Percentiles rank a stretch among this genome's conserved stretches.
These are phyloP conservation scores for Paramarasmius palmivorus DNA, from an alignment of 1,284 basidiomycete genomes.

Conservation along the genomic window DNA sequence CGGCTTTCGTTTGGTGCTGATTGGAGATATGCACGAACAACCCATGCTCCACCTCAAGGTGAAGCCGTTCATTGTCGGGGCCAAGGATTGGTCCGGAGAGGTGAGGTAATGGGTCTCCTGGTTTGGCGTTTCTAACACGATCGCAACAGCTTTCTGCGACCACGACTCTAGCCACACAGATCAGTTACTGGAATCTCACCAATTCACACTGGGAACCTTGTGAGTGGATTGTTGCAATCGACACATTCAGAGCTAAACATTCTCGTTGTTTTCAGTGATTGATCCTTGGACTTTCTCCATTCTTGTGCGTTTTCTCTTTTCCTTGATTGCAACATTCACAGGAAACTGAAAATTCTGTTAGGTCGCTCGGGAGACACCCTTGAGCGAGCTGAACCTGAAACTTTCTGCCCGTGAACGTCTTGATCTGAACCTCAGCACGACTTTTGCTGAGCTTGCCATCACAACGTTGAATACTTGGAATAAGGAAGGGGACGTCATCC, in stretches of 20 bases:
- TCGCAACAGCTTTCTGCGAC: slow-evolving; percentile 72
- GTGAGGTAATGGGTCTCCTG: slow-evolving; percentile 40
- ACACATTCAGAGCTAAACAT: slow-evolving; percentile 4
- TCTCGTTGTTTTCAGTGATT: slow-evolving; percentile 58
- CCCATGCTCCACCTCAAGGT: slow-evolving; percentile 91
- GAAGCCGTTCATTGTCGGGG: slow-evolving; percentile 81
- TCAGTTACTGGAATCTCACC: slow-evolving; percentile 96
- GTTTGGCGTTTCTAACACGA: neutral
- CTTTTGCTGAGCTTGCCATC: slow-evolving; percentile 86
- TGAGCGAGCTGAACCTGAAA: slow-evolving; percentile 60
- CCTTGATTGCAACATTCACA: neutral
- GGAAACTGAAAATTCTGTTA: slow-evolving; percentile 24
- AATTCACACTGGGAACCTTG: slow-evolving; percentile 99
- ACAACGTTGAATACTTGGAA: slow-evolving; percentile 76
- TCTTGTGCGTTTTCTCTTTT: slow-evolving; percentile 45
- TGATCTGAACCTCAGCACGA: slow-evolving; percentile 91
- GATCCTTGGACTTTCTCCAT: slow-evolving; percentile 95
- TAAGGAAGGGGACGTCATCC: slow-evolving; percentile 70
- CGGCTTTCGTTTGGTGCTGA: slow-evolving; percentile 91
- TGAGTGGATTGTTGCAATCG: slow-evolving; percentile 32
- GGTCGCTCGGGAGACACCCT: slow-evolving; percentile 53
- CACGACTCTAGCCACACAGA: slow-evolving; percentile 77
- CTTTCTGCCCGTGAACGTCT: slow-evolving; percentile 83
- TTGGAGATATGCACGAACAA: slow-evolving; percentile 94
- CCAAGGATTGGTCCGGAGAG: slow-evolving; percentile 94